Conservation (phyloP, 805 yeast genomes). For the Scheffersomyces amazonensis region DNA sequence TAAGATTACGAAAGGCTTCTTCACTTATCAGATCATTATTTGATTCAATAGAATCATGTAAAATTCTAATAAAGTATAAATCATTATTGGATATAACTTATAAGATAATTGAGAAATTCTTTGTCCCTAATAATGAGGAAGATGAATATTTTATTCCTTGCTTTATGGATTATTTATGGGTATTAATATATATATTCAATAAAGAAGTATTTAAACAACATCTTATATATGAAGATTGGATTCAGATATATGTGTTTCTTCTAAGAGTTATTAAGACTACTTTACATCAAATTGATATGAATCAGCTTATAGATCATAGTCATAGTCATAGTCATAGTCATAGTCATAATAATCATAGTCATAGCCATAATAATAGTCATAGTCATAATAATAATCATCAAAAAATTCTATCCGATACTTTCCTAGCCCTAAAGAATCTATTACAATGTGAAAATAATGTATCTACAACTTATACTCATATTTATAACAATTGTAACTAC, state of each 20-base stretch:
- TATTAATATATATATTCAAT: constrained; percentile 16
- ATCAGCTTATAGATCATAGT: background rate
- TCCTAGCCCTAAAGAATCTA: constrained; percentile 12
- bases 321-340: too few relatives aligned
- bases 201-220: constrained; percentile 30
- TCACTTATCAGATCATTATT: constrained; percentile 25
- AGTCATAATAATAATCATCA: background rate
- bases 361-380: background rate
- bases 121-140: constrained; percentile 3
- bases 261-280: constrained; percentile 5
- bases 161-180: constrained; percentile 21
- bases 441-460: constrained; percentile 18
- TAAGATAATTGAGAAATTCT: constrained; percentile 16
- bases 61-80: constrained; percentile 17
- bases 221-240: constrained; percentile 27
- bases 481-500: constrained; percentile 14
- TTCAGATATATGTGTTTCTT: constrained; percentile 18
- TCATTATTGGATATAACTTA: constrained; percentile 15
- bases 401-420: background rate
- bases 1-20: constrained; percentile 28
- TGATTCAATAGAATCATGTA: constrained; percentile 10
- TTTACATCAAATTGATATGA: constrained; percentile 1
- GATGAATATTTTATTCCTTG: constrained; percentile 17
- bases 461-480: constrained; percentile 16
- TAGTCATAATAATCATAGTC: too few relatives aligned